Conservation (phyloP, 176 grass and related monocot species). For the Guadua angustifolia region DNA sequence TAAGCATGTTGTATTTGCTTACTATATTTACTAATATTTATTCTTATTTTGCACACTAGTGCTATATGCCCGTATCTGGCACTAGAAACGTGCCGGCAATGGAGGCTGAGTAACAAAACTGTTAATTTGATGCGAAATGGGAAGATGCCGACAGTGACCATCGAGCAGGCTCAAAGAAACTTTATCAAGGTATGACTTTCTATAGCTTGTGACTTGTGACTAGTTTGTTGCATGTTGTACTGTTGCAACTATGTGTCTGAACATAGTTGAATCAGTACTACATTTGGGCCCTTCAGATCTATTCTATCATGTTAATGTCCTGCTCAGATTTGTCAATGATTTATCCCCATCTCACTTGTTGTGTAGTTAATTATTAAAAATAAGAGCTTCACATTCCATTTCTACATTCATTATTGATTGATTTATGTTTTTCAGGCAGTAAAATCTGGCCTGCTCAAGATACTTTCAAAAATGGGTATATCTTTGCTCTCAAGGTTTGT, state of each 20-base stretch:
- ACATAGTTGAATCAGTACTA: slow-evolving; percentile 17
- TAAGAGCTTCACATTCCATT: slow-evolving; percentile 36
- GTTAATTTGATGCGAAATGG: slow-evolving; percentile 97
- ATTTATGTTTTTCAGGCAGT: slow-evolving; percentile 79
- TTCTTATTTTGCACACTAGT: slow-evolving; percentile 54
- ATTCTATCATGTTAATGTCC: slow-evolving; percentile 9
- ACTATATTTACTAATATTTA: slow-evolving; percentile 36
- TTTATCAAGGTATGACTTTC: slow-evolving; percentile 80
- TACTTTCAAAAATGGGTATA: slow-evolving; percentile 99
- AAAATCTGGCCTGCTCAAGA: slow-evolving; percentile 95
- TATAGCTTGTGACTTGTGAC: slow-evolving; percentile 30
- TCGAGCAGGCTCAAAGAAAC: slow-evolving; percentile 99
- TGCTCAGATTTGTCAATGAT: not conserved
- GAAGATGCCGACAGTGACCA: slow-evolving; percentile 98
- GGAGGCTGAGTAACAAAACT: slow-evolving; percentile 99
- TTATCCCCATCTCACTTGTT: not conserved
- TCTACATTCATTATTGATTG: slow-evolving; percentile 34
- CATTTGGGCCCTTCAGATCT: not conserved
- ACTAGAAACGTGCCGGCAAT: slow-evolving; percentile 95
- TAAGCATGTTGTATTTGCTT: not conserved
- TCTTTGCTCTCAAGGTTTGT: slow-evolving; percentile 99
- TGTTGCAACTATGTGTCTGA: not conserved
- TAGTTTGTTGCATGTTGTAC: slow-evolving; percentile 34
- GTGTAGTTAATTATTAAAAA: not conserved
- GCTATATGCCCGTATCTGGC: slow-evolving; percentile 96